Evolutionary conservation across 345 rosid genomes (phyloP).

Genomic region (Eucalyptus regnans): DNA sequence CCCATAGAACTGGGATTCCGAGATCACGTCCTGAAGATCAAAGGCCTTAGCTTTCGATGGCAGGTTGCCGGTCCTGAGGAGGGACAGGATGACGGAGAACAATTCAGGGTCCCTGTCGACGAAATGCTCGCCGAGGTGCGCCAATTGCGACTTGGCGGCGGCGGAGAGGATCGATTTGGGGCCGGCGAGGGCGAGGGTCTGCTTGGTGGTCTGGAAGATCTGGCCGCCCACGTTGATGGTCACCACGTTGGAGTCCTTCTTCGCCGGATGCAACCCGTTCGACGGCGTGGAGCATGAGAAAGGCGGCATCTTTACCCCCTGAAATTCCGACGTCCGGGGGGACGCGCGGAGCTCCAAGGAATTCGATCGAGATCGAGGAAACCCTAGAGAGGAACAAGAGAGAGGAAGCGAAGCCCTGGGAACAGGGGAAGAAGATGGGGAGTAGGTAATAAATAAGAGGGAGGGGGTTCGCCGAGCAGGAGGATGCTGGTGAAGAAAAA

Average conservation of each 20-base stretch:
- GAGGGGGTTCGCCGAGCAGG: not conserved
- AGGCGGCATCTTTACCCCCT: conserved; percentile 6
- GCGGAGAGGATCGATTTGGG: conserved; percentile 46
- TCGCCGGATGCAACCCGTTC: not conserved
- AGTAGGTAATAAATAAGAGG: not conserved
- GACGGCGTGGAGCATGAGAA: not conserved
- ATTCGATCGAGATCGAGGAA: not conserved
- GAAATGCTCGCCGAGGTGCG: conserved; percentile 27
- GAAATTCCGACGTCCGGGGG: not conserved
- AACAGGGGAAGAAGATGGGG: not conserved
- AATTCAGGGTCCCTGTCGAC: conserved; percentile 84
- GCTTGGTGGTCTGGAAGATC: conserved; percentile 73
- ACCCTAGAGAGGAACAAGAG: not conserved
- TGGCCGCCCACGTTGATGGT: conserved; percentile 74
- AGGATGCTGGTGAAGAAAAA: not conserved
- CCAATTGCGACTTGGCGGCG: conserved; percentile 21
- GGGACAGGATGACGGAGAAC: conserved; percentile 64
- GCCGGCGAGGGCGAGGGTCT: conserved; percentile 57
- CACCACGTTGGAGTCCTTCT: conserved; percentile 14
- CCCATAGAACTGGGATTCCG: conserved; percentile 71
- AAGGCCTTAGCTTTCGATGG: conserved; percentile 60
- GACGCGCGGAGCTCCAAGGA: not conserved
- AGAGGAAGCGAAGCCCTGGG: not conserved
- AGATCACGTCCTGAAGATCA: conserved; percentile 57
- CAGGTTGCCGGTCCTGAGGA: conserved; percentile 67